Conservation (phyloP, 305 asterid genomes). For the Rubia balearica region DNA sequence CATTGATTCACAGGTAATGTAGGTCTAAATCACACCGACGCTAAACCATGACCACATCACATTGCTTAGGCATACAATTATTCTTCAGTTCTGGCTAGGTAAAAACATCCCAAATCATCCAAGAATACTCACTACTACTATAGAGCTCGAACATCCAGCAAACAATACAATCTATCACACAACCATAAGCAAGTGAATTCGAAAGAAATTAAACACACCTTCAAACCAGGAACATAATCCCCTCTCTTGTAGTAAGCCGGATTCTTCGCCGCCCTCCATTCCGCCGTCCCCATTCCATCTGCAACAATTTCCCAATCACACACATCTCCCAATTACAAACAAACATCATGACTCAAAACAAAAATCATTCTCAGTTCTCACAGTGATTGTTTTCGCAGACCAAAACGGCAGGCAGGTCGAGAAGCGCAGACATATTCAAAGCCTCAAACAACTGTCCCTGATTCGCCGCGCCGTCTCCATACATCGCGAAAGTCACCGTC, state of each 20-base stretch:
- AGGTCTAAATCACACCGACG: no score
- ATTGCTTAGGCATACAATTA: background rate
- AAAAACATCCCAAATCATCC: background rate
- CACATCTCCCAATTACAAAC: background rate
- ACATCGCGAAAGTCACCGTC: conserved; percentile 61
- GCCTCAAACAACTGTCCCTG: conserved; percentile 96
- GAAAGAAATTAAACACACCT: conserved; percentile 32
- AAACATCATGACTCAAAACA: background rate
- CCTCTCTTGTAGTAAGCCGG: conserved; percentile 94
- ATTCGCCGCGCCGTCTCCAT: conserved; percentile 92
- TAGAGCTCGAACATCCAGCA: background rate
- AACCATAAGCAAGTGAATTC: background rate
- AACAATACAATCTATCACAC: background rate
- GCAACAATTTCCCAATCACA: conserved; percentile 21
- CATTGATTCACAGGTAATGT: background rate
- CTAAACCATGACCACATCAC: no score
- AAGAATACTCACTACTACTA: background rate
- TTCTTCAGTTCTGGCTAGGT: background rate
- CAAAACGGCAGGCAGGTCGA: conserved; percentile 87
- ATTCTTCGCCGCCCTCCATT: conserved; percentile 95
- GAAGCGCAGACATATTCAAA: conserved; percentile 81
- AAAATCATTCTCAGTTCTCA: conserved; percentile 25
- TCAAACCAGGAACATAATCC: conserved; percentile 89
- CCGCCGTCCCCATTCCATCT: conserved; percentile 98
- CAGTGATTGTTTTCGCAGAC: conserved; percentile 96